Base-by-base conservation (phyloP, 2,329 filamentous ascomycete genomes). In the Seiridium cupressi region DNA sequence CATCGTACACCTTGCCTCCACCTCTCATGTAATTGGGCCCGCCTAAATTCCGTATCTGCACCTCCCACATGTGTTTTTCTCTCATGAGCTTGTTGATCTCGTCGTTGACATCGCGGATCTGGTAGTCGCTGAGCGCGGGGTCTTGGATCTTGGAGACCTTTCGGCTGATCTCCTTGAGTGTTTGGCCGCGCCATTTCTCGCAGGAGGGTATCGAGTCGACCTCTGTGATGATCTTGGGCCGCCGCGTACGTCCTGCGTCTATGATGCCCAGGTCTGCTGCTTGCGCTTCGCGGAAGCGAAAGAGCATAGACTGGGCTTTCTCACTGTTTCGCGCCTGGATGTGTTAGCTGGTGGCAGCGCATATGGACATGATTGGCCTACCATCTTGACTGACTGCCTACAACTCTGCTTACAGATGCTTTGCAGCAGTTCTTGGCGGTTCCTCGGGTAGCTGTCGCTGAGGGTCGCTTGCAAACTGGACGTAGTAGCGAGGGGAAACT, bases 221-320 rank as follows among this genome's bases (percentile, higher is more conserved):
- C 68, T 92, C 88, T 51, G 92, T 96, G 75, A 98, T 97, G 65
- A 89, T 85, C 77, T 94, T 96, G 57, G 95, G 95, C 2, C 95
- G 92, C 9, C 93, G 91, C 7, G 92, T 90, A 63, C 93, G 91
- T 61, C 92, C 91, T 35, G 90, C 90, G 81, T 98, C 94, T 77
- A 99, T 91, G 76, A 98, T 97, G 72, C 94, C 94, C 53, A 97
- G 85, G 79, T 97, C 93, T 65, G 93, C 92, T 66, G 94, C 94
- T 85, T 98, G 95, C 69, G 94, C 91, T 72, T 96, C 95, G 76
- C 95, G 92, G 83, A 99, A 99, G 83, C 95, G 94, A 82, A 97
- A 99, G 77, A 99, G 94, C 94, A 99, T 99, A 53, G 93, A 97
- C 82, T 99, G 95, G 71, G 95, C 94, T 78, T 98, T 99, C 84